Conservation (phyloP, 1,284 basidiomycete genomes). For the Chondrostereum purpureum region DNA sequence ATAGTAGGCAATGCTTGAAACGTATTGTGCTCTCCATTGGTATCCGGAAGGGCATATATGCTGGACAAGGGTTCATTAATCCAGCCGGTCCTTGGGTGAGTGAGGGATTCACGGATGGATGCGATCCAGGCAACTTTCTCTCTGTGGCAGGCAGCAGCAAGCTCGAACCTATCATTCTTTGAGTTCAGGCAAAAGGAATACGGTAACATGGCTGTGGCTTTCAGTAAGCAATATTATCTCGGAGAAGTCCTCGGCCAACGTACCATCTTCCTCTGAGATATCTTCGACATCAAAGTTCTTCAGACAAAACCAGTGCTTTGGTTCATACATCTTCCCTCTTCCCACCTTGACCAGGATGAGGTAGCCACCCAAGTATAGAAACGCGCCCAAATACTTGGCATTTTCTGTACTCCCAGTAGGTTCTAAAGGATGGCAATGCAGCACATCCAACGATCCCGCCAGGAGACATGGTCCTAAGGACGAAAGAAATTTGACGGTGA, state of each 20-base stretch:
- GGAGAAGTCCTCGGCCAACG: slow-evolving; percentile 18
- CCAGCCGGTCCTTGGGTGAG: slow-evolving; percentile 34
- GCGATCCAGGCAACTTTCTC: slow-evolving; percentile 84
- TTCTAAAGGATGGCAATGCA: slow-evolving; percentile 52
- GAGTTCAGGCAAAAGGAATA: slow-evolving; percentile 73
- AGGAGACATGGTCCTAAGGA: slow-evolving; percentile 71
- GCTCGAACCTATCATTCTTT: slow-evolving; percentile 69
- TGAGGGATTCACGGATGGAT: slow-evolving; percentile 47
- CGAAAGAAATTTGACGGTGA: slow-evolving; percentile 52
- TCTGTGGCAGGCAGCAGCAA: slow-evolving; percentile 72
- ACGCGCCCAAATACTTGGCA: slow-evolving; percentile 84
- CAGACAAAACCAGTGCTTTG: slow-evolving; percentile 81
- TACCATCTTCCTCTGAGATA: slow-evolving; percentile 62
- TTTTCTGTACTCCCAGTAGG: slow-evolving; percentile 33
- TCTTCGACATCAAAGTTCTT: slow-evolving; percentile 68
- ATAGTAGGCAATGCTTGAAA: slow-evolving; percentile 46
- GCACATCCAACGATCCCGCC: slow-evolving; percentile 78
- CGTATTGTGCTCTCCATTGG: slow-evolving; percentile 26
- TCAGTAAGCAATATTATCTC: slow-evolving; percentile 8
- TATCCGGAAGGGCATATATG: slow-evolving; percentile 38
- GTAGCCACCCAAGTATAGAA: slow-evolving; percentile 82
- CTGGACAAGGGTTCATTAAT: slow-evolving; percentile 55
- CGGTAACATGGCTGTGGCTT: slow-evolving; percentile 60
- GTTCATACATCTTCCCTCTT: slow-evolving; percentile 77
- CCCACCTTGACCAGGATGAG: slow-evolving; percentile 80